Evolutionary conservation across 495 filamentous ascomycete species (phyloP), one percentile per base, ranked within the genome.

Genomic region (Sphaerosporella brunnea): DNA sequence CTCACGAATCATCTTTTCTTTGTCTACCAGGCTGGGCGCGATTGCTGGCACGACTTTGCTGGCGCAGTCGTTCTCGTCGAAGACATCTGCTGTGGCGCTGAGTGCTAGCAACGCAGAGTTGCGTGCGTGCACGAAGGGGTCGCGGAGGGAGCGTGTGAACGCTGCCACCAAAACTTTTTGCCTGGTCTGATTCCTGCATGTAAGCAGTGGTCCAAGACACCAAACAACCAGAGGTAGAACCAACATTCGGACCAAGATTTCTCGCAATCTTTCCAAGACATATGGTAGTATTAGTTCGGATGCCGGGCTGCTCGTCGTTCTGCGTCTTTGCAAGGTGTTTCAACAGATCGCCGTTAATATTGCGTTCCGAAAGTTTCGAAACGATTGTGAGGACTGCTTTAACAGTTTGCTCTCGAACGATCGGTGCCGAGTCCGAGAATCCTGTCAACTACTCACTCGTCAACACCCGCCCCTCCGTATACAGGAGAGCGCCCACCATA

Each of bases 281-380:
- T 23, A 97, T 96, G 0, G 92, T 96, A 0, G 90, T 97, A 60
- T 97, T 97, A 4, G 90, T 97, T 50, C 90, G 74, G 45, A 97
- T 97, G 4, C 90, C 90, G 15, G 92, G 88, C 56, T 97, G 88
- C 58, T 95, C 88, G 52, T 97, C 90, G 54, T 96, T 96, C 30
- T 90, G 82, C 4, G 88, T 95, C 58, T 94, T 94, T 44, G 90
- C 92, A 19, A 97, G 69, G 59, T 93, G 80, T 60, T 80, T 82
- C 25, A 97, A 65, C 9, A 97, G 66, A 53, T 97, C 90, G 42
- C 92, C 90, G 55, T 97, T 96, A 55, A 95, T 75, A 19, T 79
- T 83, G 26, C 90, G 74, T 56, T 97, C 92, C 7, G 82, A 92
- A 2, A 97, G 73, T 63, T 97, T 97, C 13, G 68, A 67, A 50